Evolutionary conservation across 139 green algal genomes (phyloP), one percentile per base, ranked within the genome.

Genomic region (Micractinium conductrix): DNA sequence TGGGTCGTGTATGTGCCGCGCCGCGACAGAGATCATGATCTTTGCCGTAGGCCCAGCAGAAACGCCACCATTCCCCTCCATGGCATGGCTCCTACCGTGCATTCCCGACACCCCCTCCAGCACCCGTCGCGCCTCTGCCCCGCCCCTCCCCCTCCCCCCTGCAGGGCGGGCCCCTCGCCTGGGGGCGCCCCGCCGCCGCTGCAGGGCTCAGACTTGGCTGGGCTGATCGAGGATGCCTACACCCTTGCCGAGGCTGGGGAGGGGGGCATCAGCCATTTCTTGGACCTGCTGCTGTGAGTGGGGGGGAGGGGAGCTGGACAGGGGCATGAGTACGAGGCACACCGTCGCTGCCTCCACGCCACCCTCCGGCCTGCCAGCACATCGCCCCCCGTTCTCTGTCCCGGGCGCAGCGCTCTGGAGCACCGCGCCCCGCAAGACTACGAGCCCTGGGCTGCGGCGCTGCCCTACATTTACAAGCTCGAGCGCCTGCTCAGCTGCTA

Each of bases 211-310:
- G 91, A 96, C 60, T 21, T 94, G 38, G 90, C 93, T 22, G 91
- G 88, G 9, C 72, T 95, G 67, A 74, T 96, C 58, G 89, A 92
- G 37, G 93, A 96, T 80, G 74, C 87, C 30, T 94, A 62, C 30
- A 71, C 86, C n/a, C 87, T 96, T 33, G 81, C 85, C 9, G 69
- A 86, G 35, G 86, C 88, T 7, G 85, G 72, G 7, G 42, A 71
- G n/a, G 68, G 88, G 30, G 30, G 65, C 28, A 84, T 94, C 38
- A 48, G 70, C 9, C 42, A 70, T 37, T 91, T 94, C 62, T 85
- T 94, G 30, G 44, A 91, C 76, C 85, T 94, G 42, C 82, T 87
- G 48, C 74, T 48, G 78, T 93, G 76, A 70, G 67, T 79, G 37
- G 26, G 8, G 4, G 71, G 33, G 12, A 24, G 48, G 48, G 10